Conservation (phyloP, 2,329 filamentous ascomycete species). For the Arthrobotrys conoides region DNA sequence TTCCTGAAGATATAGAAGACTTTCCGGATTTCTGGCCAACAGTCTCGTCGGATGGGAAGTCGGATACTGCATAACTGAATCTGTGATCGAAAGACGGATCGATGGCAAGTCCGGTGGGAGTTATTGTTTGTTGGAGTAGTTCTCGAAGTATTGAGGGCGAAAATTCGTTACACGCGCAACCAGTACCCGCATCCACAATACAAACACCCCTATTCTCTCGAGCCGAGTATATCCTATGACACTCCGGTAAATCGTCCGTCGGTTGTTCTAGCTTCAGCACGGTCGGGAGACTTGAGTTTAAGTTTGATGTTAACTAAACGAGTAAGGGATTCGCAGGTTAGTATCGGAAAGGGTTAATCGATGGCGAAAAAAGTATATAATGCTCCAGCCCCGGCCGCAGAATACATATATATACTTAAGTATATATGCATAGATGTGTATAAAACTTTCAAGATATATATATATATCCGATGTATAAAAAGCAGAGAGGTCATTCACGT, state of each 20-base stretch:
- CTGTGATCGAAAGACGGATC: slow-evolving; percentile 32
- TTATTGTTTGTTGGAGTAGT: slow-evolving; percentile 26
- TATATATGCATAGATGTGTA: not conserved
- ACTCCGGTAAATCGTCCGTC: slow-evolving; percentile 6
- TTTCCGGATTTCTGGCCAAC: not conserved
- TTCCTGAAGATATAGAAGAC: slow-evolving; percentile 23
- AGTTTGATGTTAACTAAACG: slow-evolving; percentile 40
- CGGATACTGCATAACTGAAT: slow-evolving; percentile 37
- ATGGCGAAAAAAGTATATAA: slow-evolving; percentile 12
- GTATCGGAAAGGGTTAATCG: slow-evolving; percentile 12
- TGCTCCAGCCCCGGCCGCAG: slow-evolving; percentile 36
- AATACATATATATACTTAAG: no score
- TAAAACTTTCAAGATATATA: no score
- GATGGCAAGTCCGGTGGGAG: slow-evolving; percentile 15
- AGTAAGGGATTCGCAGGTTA: slow-evolving; percentile 12
- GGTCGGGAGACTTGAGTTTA: slow-evolving; percentile 25
- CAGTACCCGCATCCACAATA: slow-evolving; percentile 21
- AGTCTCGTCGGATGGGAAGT: slow-evolving; percentile 38
- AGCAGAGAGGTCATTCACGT: not conserved
- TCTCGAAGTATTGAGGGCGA: slow-evolving; percentile 38
- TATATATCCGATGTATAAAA: not conserved
- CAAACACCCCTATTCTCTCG: slow-evolving; percentile 34
- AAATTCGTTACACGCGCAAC: slow-evolving; percentile 46
- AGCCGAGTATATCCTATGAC: slow-evolving; percentile 31
- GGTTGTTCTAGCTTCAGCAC: slow-evolving; percentile 39